Percentiles rank a stretch among this genome's conserved stretches.
These are phyloP conservation scores for Paramyrothecium sp. DNA, from an alignment of 2,329 filamentous ascomycete genomes.

Conservation along the genomic window DNA sequence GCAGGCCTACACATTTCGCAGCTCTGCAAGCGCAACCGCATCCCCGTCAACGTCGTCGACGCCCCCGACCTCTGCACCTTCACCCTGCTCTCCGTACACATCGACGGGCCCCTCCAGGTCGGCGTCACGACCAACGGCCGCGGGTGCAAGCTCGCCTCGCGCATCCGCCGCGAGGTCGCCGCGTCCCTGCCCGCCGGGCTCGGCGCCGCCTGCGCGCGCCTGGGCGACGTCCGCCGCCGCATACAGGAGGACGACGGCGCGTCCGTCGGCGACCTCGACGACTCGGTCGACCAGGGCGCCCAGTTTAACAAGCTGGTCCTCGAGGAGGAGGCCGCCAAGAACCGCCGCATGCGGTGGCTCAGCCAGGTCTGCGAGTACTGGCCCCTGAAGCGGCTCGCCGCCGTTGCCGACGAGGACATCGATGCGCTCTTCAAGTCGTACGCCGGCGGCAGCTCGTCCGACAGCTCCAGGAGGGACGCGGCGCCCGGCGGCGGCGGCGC, in stretches of 20 bases:
- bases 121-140: slow-evolving; percentile 94
- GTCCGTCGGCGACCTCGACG: slow-evolving; percentile 42
- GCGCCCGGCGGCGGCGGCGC: slow-evolving; percentile 11
- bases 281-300: slow-evolving; percentile 72
- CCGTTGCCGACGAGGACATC: slow-evolving; percentile 77
- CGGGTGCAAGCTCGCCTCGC: slow-evolving; percentile 88
- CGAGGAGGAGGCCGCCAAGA: slow-evolving; percentile 71
- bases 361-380: slow-evolving; percentile 98
- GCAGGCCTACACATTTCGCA: slow-evolving; percentile 66
- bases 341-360: slow-evolving; percentile 85
- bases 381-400: slow-evolving; percentile 80
- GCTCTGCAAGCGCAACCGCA: slow-evolving; percentile 74
- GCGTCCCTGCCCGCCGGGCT: slow-evolving; percentile 73
- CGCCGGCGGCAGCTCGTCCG: slow-evolving; percentile 27
- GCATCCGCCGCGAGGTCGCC: slow-evolving; percentile 85
- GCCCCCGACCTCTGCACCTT: slow-evolving; percentile 85
- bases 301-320: slow-evolving; percentile 79
- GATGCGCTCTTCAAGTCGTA: slow-evolving; percentile 75
- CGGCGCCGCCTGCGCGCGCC: slow-evolving; percentile 71
- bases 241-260: slow-evolving; percentile 70
- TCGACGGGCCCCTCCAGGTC: slow-evolving; percentile 88
- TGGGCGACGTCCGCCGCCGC: slow-evolving; percentile 70
- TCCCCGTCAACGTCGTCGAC: slow-evolving; percentile 92
- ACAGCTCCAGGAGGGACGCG: slow-evolving; percentile 17
- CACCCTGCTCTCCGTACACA: slow-evolving; percentile 82